Conservation (phyloP, 306 rosid species). For the Inga leiocalycina region DNA sequence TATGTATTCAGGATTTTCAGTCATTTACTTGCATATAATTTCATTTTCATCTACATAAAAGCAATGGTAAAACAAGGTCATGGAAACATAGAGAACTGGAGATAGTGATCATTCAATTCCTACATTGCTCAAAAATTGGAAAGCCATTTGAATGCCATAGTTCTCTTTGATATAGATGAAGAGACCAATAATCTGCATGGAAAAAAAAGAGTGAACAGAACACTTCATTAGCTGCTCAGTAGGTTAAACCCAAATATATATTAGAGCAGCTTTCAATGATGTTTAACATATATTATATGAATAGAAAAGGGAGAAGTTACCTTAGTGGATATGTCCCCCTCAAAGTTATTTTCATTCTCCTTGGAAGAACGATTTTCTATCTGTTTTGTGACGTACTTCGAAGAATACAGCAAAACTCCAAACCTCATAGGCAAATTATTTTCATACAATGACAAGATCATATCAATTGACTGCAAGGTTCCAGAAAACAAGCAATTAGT, state of each 20-base stretch:
- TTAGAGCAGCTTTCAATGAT: not conserved
- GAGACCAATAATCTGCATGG: slow-evolving; percentile 56
- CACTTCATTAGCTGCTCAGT: slow-evolving; percentile 18
- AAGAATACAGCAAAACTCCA: slow-evolving; percentile 85
- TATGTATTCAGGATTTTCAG: slow-evolving; percentile 31
- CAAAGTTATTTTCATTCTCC: slow-evolving; percentile 46
- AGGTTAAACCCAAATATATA: slow-evolving; percentile 9
- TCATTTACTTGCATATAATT: slow-evolving; percentile 21
- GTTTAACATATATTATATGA: not conserved
- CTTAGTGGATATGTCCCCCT: slow-evolving; percentile 72
- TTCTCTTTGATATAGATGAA: slow-evolving; percentile 68
- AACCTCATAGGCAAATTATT: slow-evolving; percentile 84
- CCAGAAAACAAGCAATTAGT: slow-evolving; percentile 31
- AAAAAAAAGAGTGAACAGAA: slow-evolving; percentile 10
- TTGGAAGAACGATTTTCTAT: slow-evolving; percentile 50
- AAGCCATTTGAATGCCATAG: slow-evolving; percentile 64
- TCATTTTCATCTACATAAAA: slow-evolving; percentile 17
- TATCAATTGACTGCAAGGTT: slow-evolving; percentile 82
- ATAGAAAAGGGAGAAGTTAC: slow-evolving; percentile 49
- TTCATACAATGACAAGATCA: slow-evolving; percentile 73
- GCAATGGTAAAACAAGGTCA: slow-evolving; percentile 27
- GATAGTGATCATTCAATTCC: slow-evolving; percentile 37
- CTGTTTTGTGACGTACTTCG: slow-evolving; percentile 61
- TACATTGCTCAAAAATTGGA: slow-evolving; percentile 93
- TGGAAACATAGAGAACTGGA: slow-evolving; percentile 28